Conservation (phyloP, 441 rosid species). For the Bruguiera hainesii region DNA sequence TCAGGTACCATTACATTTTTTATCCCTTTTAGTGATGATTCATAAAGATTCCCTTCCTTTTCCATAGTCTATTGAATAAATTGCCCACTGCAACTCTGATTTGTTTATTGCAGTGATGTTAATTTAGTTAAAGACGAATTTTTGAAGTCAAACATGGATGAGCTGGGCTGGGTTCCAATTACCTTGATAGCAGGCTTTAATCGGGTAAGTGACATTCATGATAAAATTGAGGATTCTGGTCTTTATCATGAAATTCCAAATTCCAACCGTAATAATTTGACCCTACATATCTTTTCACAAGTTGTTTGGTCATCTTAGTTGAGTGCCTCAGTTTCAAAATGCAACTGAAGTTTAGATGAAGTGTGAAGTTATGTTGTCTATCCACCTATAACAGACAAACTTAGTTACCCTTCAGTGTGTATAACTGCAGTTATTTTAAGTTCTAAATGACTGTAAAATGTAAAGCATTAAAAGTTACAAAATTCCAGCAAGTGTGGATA, state of each 20-base stretch:
- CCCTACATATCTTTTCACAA: too few relatives aligned
- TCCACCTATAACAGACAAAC: not conserved
- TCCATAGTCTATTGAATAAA: constrained; percentile 8
- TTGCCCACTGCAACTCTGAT: constrained; percentile 24
- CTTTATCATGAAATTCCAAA: not conserved
- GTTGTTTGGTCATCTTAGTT: not conserved
- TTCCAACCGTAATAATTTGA: not conserved
- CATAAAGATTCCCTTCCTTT: constrained; percentile 1
- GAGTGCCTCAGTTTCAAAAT: not conserved
- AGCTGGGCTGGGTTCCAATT: constrained; percentile 77
- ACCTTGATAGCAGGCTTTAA: constrained; percentile 72
- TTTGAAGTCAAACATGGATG: constrained; percentile 79
- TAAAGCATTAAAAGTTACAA: not conserved
- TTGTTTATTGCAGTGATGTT: constrained; percentile 55
- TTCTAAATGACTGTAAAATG: not conserved
- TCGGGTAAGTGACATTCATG: constrained; percentile 43
- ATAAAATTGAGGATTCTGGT: constrained; percentile 3
- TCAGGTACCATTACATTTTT: constrained; percentile 52
- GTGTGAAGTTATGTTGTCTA: not conserved
- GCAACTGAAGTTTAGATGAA: not conserved
- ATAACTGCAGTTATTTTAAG: not conserved
- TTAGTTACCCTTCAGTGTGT: not conserved
- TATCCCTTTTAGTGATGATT: constrained; percentile 9
- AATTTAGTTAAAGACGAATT: constrained; percentile 66
- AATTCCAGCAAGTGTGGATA: not conserved